Evolutionary conservation across 208 protist genomes (phyloP).

Genomic region (Leishmania gerbilli): DNA sequence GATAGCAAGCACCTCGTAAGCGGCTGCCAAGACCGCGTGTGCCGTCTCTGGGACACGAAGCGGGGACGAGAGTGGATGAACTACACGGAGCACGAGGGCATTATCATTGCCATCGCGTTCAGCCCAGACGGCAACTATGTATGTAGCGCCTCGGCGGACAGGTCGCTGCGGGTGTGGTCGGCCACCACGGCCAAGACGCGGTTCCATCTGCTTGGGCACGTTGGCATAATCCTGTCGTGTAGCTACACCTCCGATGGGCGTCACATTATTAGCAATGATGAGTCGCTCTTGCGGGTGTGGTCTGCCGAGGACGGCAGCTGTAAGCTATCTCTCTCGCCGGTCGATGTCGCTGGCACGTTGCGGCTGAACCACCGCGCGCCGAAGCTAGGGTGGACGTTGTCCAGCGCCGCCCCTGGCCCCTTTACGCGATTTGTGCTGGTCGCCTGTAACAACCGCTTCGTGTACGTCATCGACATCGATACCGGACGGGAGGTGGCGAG

Average conservation of each 20-base stretch:
- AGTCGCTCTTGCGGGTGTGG: conserved; percentile 80
- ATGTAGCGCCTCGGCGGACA: conserved; percentile 83
- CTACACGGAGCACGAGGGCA: conserved; percentile 78
- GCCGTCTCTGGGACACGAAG: conserved; percentile 82
- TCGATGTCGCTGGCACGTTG: conserved; percentile 50
- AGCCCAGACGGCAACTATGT: conserved; percentile 72
- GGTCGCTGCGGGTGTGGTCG: conserved; percentile 86
- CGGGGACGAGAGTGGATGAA: conserved; percentile 63
- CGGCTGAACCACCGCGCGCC: conserved; percentile 26
- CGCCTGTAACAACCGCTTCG: conserved; percentile 84
- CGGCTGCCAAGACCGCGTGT: conserved; percentile 89
- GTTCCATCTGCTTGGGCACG: conserved; percentile 71
- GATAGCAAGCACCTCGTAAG: conserved; percentile 85
- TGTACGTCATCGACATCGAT: conserved; percentile 80
- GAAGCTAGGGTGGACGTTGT: conserved; percentile 80
- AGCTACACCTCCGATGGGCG: conserved; percentile 75
- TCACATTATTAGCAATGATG: conserved; percentile 91
- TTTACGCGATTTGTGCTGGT: conserved; percentile 75
- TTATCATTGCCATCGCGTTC: conserved; percentile 85
- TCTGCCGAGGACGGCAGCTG: conserved; percentile 58
- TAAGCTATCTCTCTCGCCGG: conserved; percentile 53
- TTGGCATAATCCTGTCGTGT: conserved; percentile 82
- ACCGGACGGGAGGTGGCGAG: conserved; percentile 68
- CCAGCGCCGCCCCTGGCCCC: conserved; percentile 65
- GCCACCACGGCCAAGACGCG: conserved; percentile 63